Evolutionary conservation across 345 rosid genomes (phyloP).

Genomic region (Eucalyptus tenuipes): DNA sequence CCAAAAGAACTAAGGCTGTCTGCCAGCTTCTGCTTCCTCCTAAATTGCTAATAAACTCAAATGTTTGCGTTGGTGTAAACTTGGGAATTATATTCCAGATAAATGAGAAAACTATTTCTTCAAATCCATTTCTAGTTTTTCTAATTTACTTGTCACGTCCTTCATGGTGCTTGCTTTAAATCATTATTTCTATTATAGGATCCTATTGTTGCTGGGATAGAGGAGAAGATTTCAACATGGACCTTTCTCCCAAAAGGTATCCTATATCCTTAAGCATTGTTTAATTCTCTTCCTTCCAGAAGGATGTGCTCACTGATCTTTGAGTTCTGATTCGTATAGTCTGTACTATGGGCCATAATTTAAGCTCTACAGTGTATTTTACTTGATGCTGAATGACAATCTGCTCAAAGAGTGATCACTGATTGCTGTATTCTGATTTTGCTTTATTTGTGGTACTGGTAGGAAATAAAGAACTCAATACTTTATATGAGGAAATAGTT

Average conservation of each 20-base stretch:
- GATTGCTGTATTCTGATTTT: neutral
- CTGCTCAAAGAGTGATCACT: neutral
- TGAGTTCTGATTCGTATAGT: neutral
- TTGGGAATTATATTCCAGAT: neutral
- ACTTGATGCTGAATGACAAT: neutral
- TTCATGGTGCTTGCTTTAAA: neutral
- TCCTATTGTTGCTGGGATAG: conserved; percentile 81
- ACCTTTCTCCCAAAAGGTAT: conserved; percentile 95
- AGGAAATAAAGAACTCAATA: neutral
- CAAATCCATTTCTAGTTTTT: neutral
- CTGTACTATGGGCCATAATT: neutral
- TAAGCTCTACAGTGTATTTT: neutral
- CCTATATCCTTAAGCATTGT: neutral
- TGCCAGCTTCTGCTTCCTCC: neutral
- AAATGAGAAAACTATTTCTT: neutral
- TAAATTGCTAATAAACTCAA: neutral
- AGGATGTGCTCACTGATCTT: neutral
- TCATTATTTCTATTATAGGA: conserved; percentile 28
- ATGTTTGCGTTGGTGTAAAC: neutral
- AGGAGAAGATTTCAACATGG: conserved; percentile 91
- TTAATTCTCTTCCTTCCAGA: neutral
- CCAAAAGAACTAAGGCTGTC: neutral
- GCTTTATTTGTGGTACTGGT: neutral
- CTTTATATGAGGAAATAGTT: neutral
- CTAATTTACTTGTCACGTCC: neutral